phyloP scores from a whole-genome alignment of 23 red algal species.

The Gracilaria caudata region DNA sequence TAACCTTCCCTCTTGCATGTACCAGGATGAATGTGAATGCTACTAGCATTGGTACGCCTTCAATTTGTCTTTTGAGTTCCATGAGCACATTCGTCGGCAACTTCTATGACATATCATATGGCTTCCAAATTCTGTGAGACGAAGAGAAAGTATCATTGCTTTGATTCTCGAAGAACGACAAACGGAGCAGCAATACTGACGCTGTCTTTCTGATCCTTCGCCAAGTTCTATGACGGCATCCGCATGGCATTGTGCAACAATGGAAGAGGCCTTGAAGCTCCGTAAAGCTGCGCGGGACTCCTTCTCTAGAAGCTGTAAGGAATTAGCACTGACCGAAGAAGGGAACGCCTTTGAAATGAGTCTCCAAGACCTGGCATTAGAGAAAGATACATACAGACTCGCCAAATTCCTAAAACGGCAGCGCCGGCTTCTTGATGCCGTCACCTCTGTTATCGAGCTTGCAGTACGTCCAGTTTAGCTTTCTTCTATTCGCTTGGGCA shows the following conservation, averaged over 20 bases:
- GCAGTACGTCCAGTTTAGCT: slow-evolving; percentile 8
- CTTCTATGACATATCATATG: no score
- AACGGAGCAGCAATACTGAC: neutral
- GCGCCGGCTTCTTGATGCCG: slow-evolving; percentile 10
- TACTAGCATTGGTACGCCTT: no score
- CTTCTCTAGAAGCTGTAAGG: neutral
- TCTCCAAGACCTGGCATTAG: slow-evolving; percentile 2
- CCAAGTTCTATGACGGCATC: neutral
- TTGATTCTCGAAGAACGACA: no score
- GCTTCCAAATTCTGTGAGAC: no score
- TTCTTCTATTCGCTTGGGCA: neutral
- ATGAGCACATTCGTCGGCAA: no score
- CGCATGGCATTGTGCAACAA: no score
- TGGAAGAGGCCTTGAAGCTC: slow-evolving; percentile 26
- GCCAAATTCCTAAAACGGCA: neutral
- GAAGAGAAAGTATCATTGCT: no score
- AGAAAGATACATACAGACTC: neutral
- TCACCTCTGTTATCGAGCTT: neutral
- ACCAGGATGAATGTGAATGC: no score
- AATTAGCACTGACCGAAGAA: neutral
- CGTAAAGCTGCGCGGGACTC: neutral
- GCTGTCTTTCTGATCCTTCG: neutral
- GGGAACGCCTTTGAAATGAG: neutral
- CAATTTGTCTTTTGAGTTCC: no score
- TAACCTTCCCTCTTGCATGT: no score